These are phyloP conservation scores for Clohesyomyces aquaticus DNA, from an alignment of 495 filamentous ascomycete genomes.

Conservation along the genomic window DNA sequence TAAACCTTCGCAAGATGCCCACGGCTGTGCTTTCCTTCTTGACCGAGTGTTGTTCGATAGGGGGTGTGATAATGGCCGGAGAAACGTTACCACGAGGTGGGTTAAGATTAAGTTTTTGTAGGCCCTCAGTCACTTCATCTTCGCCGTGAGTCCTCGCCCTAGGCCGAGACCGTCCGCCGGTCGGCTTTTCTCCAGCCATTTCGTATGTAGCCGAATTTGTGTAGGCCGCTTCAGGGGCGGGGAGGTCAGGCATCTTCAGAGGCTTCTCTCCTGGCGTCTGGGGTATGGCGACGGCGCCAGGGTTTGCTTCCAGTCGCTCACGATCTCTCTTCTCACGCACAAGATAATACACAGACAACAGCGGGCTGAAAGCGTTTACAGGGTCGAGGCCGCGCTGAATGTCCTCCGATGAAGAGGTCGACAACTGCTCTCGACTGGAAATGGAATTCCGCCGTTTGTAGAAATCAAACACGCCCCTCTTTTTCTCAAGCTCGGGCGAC, in stretches of 20 bases:
- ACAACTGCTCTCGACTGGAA: constrained; percentile 85
- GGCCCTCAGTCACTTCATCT: constrained; percentile 78
- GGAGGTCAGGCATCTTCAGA: constrained; percentile 71
- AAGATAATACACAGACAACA: constrained; percentile 94
- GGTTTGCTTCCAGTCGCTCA: constrained; percentile 68
- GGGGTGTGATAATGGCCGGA: constrained; percentile 58
- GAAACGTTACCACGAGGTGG: constrained; percentile 57
- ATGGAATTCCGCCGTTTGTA: constrained; percentile 92
- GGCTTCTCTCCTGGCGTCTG: constrained; percentile 62
- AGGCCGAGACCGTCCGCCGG: constrained; percentile 76
- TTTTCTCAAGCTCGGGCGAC: constrained; percentile 74
- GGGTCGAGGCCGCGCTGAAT: constrained; percentile 84
- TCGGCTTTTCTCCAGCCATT: constrained; percentile 77
- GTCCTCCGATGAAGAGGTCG: constrained; percentile 80
- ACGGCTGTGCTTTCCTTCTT: constrained; percentile 88
- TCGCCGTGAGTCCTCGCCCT: constrained; percentile 93
- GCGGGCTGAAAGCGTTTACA: constrained; percentile 87
- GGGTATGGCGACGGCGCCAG: constrained; percentile 61
- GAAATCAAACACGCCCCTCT: constrained; percentile 88
- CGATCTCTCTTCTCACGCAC: constrained; percentile 92
- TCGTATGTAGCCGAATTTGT: constrained; percentile 84
- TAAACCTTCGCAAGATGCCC: constrained; percentile 87
- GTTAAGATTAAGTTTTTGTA: constrained; percentile 72
- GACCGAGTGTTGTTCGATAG: constrained; percentile 63
- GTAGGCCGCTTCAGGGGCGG: constrained; percentile 83